Conservation (phyloP, 495 filamentous ascomycete species). For the Penicillium dipodomyicola region DNA sequence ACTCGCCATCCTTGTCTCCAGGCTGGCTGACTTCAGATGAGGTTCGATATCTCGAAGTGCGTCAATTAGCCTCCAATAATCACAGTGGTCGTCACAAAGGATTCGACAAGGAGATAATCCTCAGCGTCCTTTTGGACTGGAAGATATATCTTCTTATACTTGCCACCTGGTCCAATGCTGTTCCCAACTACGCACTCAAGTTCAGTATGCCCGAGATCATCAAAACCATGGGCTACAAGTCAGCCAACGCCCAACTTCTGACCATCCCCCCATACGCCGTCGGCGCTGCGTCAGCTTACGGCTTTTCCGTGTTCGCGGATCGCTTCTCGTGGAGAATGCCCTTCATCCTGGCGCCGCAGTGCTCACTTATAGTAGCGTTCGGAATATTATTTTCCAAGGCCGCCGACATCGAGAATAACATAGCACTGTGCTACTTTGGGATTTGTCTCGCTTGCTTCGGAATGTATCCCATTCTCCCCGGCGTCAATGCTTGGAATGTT, state of each 20-base stretch:
- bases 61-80: conserved; percentile 7
- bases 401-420: conserved; percentile 18
- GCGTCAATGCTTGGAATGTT: conserved; percentile 29
- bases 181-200: conserved; percentile 46
- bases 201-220: conserved; percentile 55
- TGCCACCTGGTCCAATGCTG: conserved; percentile 48
- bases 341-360: conserved; percentile 24
- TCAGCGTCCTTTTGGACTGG: conserved; percentile 19
- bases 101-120: conserved; percentile 9
- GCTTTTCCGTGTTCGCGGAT: conserved; percentile 21
- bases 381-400: conserved; percentile 19
- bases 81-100: conserved; percentile 6
- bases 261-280: conserved; percentile 31
- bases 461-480: conserved; percentile 30
- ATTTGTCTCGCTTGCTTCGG: conserved; percentile 23
- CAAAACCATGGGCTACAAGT: conserved; percentile 43
- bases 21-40: conserved; percentile 21
- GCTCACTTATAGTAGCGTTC: conserved; percentile 17
- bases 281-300: conserved; percentile 21
- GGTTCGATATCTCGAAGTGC: conserved; percentile 21
- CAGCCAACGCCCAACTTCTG: conserved; percentile 36
- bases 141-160: conserved; percentile 21
- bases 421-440: conserved; percentile 26
- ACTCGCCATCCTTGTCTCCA: conserved; percentile 20
- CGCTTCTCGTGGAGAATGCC: conserved; percentile 29